These are phyloP conservation scores for Xerocomellus dryophilus DNA, from an alignment of 768 basidiomycete species.

Conservation along the genomic window DNA sequence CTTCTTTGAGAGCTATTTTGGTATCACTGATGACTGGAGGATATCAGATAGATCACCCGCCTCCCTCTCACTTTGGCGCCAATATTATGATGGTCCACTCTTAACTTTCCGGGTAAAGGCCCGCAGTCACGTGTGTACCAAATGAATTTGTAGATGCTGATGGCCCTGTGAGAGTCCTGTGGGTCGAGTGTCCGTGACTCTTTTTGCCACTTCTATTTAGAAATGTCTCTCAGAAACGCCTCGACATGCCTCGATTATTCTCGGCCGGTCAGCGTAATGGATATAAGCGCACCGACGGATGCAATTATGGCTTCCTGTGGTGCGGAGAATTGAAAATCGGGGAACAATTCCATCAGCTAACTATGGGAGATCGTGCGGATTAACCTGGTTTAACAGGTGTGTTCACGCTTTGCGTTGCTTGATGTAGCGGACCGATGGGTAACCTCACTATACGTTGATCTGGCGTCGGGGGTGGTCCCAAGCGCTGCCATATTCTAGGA, in stretches of 20 bases:
- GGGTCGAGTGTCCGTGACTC: no score
- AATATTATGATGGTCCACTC: background rate
- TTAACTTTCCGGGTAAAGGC: background rate
- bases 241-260: background rate
- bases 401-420: background rate
- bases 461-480: background rate
- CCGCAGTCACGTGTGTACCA: background rate
- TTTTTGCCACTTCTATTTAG: background rate
- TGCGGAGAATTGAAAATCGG: background rate
- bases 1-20: no score
- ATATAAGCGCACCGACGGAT: background rate
- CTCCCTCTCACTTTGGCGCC: background rate
- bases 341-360: background rate
- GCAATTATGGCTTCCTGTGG: background rate
- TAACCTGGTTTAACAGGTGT: background rate
- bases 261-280: background rate
- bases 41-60: background rate
- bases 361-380: background rate
- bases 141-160: background rate
- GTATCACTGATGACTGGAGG: background rate
- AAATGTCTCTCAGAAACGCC: no score
- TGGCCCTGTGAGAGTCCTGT: no score
- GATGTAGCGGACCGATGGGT: background rate
- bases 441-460: background rate
- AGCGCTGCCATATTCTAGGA: background rate